phyloP scores from a whole-genome alignment of 2,329 filamentous ascomycete species.

The Neopestalotiopsis rosae region DNA sequence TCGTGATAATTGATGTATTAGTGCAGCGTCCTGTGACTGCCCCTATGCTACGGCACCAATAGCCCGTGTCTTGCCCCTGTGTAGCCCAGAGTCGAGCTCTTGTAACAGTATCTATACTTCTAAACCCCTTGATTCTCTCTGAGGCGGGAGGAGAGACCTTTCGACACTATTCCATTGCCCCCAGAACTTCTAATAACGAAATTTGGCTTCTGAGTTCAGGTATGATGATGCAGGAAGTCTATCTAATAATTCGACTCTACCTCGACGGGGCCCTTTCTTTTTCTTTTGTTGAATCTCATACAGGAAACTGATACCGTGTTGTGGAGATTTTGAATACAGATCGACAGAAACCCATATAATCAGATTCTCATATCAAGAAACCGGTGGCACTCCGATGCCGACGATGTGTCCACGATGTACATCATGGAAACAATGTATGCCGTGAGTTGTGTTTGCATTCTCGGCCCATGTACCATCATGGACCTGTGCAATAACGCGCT shows the following conservation, averaged over 20 bases:
- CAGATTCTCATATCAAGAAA: conserved; percentile 1
- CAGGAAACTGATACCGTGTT: background rate
- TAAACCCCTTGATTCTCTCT: background rate
- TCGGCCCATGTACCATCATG: conserved; percentile 1
- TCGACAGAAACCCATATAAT: background rate
- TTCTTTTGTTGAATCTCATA: background rate
- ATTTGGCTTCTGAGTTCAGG: background rate
- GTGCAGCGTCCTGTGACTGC: too few species aligned
- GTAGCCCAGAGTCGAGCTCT: background rate
- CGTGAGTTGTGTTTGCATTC: conserved; percentile 4
- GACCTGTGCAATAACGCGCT: conserved; percentile 2
- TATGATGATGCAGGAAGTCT: background rate
- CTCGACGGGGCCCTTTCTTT: background rate
- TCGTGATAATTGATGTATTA: too few species aligned
- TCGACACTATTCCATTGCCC: background rate
- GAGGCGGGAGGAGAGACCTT: background rate
- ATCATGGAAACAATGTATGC: conserved; percentile 3
- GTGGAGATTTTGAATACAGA: too few species aligned
- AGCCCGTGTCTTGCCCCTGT: background rate
- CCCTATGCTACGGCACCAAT: too few species aligned
- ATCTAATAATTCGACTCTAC: background rate
- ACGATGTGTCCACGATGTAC: background rate
- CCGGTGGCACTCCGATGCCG: background rate
- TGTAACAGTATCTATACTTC: background rate
- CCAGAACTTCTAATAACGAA: background rate